These are phyloP conservation scores for Amanita phalloides DNA, from an alignment of 768 basidiomycete species.

Conservation along the genomic window DNA sequence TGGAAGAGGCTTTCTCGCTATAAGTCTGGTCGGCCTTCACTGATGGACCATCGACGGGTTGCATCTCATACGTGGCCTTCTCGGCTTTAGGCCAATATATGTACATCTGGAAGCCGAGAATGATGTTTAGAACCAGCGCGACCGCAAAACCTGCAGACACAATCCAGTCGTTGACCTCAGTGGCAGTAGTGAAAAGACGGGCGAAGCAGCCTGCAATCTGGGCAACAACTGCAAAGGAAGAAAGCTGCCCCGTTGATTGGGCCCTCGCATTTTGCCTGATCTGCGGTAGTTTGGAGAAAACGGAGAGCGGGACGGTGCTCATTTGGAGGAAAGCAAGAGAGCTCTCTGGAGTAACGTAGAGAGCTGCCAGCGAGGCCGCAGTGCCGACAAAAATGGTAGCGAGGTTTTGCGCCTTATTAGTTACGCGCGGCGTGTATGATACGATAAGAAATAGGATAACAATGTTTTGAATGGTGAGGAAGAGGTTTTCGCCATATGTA, in stretches of 20 bases:
- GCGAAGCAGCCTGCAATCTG: slow-evolving; percentile 87
- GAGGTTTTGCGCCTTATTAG: slow-evolving; percentile 10
- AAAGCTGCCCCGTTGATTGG: slow-evolving; percentile 85
- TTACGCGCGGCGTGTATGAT: slow-evolving; percentile 36
- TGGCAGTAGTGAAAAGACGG: slow-evolving; percentile 85
- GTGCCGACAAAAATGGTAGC: slow-evolving; percentile 20
- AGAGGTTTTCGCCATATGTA: slow-evolving; percentile 95
- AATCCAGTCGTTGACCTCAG: slow-evolving; percentile 77
- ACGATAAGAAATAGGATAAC: slow-evolving; percentile 85
- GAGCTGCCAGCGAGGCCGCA: slow-evolving; percentile 19
- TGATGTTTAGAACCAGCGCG: slow-evolving; percentile 70
- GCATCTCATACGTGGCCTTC: not conserved
- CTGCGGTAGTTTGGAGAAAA: slow-evolving; percentile 92
- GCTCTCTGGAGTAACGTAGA: slow-evolving; percentile 37
- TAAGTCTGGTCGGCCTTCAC: slow-evolving; percentile 10
- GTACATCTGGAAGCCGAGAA: slow-evolving; percentile 82
- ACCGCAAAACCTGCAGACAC: slow-evolving; percentile 78
- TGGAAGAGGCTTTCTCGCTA: slow-evolving; percentile 5
- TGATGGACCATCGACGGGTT: slow-evolving; percentile 5
- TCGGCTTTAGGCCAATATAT: slow-evolving; percentile 64
- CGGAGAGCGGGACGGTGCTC: slow-evolving; percentile 79
- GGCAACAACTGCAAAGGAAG: slow-evolving; percentile 82
- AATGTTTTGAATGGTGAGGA: slow-evolving; percentile 83
- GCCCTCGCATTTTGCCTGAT: slow-evolving; percentile 72
- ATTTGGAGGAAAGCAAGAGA: slow-evolving; percentile 66